Base-by-base conservation (phyloP, 345 rosid genomes). In the Aethionema arabicum region DNA sequence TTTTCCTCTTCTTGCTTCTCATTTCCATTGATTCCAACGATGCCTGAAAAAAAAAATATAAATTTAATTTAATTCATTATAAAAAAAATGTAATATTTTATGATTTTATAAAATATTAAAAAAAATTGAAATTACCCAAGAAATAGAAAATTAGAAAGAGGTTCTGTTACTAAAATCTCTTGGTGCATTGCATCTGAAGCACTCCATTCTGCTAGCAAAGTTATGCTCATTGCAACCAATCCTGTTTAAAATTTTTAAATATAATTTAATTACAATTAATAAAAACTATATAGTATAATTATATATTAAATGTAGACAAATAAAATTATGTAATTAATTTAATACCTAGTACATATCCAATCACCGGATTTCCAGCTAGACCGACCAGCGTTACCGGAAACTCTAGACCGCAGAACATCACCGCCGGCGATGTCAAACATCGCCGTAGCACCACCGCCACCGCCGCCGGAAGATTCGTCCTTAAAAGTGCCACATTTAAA, bases 281-380 rank as follows among this genome's bases (percentile, higher is more conserved):
- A 7, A 6, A 21, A 48, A 44, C 38, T 46, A 12, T 21, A 6
- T 52, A 11, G 3, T 35, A 35, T 35, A 35, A 35, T 35, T 21
- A 21, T 21, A 21, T 21, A 21, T 21, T 21, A 21, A 2, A 21
- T 21, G 2, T 21, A 21, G 27, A 21, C 32, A 13, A 43, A 29
- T 29, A 9, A n/a, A 27, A 8, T 61, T 47, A 46, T 27, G 50
- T 8, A 52, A 63, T 51, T 4, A 42, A 8, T 33, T 9, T 44
- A 8, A 6, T 57, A 90, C 97, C 97, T 80, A 62, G 85, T 77
- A 74, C 97, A 90, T 50, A 90, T 85, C 97, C 97, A 90, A 72
- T 90, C 97, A 6, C 97, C 97, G 11, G 86, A 79, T 69, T 87
- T 90, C 97, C 97, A 90, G n/a, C 87, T 84, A 3, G 91, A 72